Evolutionary conservation across 768 basidiomycete genomes (phyloP), one percentile per base, ranked within the genome.

Genomic region (Boletus rufocinnamomeus): DNA sequence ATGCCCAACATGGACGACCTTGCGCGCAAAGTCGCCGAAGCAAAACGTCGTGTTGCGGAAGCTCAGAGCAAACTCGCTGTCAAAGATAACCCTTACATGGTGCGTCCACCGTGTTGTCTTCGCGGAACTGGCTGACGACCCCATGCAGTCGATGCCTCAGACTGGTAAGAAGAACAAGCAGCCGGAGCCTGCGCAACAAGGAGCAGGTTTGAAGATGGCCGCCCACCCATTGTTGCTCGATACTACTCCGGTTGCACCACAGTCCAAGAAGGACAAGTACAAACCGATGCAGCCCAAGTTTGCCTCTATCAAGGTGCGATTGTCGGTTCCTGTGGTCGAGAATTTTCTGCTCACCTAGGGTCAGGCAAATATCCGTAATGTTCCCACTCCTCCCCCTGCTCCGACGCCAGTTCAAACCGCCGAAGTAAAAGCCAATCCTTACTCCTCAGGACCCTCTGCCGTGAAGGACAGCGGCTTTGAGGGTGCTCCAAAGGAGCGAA

Each of bases 251-350:
- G 67, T 76, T 3, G 76, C 80, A 4, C 82, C 81, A 3, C 87
- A 87, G 73, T 87, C 87, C 28, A 91, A 91, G 75, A 93, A 95
- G 73, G 93, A 97, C 72, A 78, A 90, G 60, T 97, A 97, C 75
- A 96, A 95, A 71, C 94, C 96, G 19, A 98, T 99, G 95, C 95
- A 95, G 62, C 97, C 97, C 50, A 99, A 99, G 74, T 99, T 98
- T 72, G 92, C 95, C 0, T 93, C 93, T 4, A 95, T 96, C 74
- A 94, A 89, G 79, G 92, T 88, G 21, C 49, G 77, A 64, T 34
- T 46, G 14, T 27, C 43, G 23, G 38, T 16, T 17, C 28, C n/a
- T 37, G 16, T 35, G n/a, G 16, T 55, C 6, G 13, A 30, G 19
- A 41, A 27, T 44, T 23, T 49, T 25, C 1, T 34, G 19, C 50